A percentile compares a stretch with the other conserved stretches of the same genome.
phyloP scores from a whole-genome alignment of 169 alveolate genomes.

The Theileria equi region DNA sequence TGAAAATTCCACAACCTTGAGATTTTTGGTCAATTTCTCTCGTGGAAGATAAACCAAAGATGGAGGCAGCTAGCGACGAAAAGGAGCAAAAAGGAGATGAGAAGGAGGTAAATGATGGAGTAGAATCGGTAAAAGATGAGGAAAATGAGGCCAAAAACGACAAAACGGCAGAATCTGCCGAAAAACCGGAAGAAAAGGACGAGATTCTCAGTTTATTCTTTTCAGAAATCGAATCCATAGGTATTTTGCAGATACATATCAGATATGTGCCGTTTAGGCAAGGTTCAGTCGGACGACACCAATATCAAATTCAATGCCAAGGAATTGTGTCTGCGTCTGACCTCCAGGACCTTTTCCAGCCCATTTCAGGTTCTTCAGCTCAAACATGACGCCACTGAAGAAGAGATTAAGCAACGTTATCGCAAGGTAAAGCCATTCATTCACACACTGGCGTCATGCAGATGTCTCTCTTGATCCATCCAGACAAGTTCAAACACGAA shows the following conservation, averaged over 20 bases:
- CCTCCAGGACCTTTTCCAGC: conserved; percentile 55
- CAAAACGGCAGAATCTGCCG: conserved; percentile 16
- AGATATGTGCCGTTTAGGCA: background rate
- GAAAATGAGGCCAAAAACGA: background rate
- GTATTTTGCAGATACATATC: background rate
- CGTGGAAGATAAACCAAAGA: no score
- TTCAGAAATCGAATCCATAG: conserved; percentile 50
- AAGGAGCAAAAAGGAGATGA: background rate
- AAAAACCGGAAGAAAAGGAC: conserved; percentile 25
- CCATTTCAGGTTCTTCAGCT: conserved; percentile 64
- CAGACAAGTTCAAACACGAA: conserved; percentile 86
- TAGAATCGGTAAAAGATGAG: background rate
- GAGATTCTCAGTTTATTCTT: conserved; percentile 45
- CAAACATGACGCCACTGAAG: conserved; percentile 60
- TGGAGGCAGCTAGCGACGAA: background rate
- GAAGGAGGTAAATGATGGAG: background rate
- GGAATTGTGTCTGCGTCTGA: conserved; percentile 41
- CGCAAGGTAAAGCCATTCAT: conserved; percentile 25
- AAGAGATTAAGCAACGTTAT: conserved; percentile 52
- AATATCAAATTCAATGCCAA: conserved; percentile 46
- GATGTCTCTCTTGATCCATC: conserved; percentile 77
- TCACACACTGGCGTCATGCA: background rate
- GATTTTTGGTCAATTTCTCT: no score
- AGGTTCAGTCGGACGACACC: conserved; percentile 41
- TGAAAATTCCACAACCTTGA: no score